These are phyloP conservation scores for Chaetomium fimeti DNA, from an alignment of 495 filamentous ascomycete species.

Conservation along the genomic window DNA sequence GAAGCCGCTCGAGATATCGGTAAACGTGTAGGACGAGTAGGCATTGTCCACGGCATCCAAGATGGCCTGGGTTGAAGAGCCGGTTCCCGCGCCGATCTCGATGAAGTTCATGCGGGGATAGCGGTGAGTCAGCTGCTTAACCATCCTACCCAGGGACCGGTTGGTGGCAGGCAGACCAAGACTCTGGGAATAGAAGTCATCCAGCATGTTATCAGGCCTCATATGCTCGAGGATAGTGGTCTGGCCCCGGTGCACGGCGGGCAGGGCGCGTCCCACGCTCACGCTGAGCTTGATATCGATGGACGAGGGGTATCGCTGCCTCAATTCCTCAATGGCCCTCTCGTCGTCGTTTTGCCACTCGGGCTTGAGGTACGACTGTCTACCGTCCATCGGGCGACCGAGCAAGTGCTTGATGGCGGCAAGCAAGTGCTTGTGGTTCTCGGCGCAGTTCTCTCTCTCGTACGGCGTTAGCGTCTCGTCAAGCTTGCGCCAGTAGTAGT, in stretches of 20 bases:
- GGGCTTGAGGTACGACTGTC: neutral
- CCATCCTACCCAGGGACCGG: neutral
- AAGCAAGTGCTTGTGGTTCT: conserved; percentile 1
- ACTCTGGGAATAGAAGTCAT: neutral
- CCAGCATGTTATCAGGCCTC: neutral
- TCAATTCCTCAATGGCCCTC: neutral
- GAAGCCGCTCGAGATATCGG: neutral
- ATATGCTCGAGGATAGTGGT: neutral
- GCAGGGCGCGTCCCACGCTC: neutral
- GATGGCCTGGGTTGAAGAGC: neutral
- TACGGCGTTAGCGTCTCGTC: neutral
- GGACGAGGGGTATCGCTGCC: neutral
- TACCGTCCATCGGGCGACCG: conserved; percentile 1
- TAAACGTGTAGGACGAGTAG: neutral
- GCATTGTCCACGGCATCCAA: neutral
- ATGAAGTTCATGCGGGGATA: conserved; percentile 1
- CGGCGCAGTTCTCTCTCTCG: conserved; percentile 1
- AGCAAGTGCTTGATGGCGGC: neutral
- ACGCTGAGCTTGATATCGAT: conserved; percentile 6
- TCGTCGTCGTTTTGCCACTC: conserved; percentile 2
- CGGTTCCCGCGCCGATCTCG: neutral
- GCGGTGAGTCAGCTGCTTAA: neutral
- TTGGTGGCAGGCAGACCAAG: neutral
- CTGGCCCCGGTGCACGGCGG: neutral
- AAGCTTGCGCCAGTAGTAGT: neutral